Base-by-base conservation (phyloP, 768 basidiomycete genomes). In the Tricholomella constricta region DNA sequence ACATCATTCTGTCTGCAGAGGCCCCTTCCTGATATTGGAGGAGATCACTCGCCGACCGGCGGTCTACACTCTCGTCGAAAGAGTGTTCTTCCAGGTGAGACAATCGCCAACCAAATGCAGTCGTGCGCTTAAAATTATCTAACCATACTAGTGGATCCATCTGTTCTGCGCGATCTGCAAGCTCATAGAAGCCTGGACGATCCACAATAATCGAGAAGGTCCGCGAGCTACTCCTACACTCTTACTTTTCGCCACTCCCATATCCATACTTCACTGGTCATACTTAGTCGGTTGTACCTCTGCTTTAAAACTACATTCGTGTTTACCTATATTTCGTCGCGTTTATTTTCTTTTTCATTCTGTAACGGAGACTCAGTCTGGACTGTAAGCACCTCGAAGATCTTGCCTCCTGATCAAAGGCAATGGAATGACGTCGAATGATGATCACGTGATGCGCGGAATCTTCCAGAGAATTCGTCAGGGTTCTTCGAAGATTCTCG, bases 21-120 rank as follows among this genome's bases (percentile, higher is more conserved):
- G 63, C 81, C 83, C 54, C 79, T 85, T 63, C 87, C 86, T 47
- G 87, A 87, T 61, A 74, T 86, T 48, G 81, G 79, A 52, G 73
- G 80, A 60, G 81, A 85, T 53, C 82, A 83, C 62, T 81, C 82
- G 41, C 76, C 83, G 26, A 70, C 78, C 57, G 69, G 80, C 52
- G 83, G 86, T 38, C 79, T 94, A 48, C 96, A 99, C 72, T 84
- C 95, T 29, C 85, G 96, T 62, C 82, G 96, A 70, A 97, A 94
- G 78, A 96, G 93, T 63, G 94, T 96, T 42, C 78, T 98, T 56
- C 95, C 94, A 74, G 88, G 91, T 91, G 68, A 64, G 73, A 71
- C 6, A 17, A 19, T 11, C 20, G 14, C 27, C 8, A 4, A 19
- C 14, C 37, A 26, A 7, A n/a, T 38, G 15, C 20, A 19, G 17